phyloP scores from a whole-genome alignment of 257 asterid genomes.

The Solanum piurae region DNA sequence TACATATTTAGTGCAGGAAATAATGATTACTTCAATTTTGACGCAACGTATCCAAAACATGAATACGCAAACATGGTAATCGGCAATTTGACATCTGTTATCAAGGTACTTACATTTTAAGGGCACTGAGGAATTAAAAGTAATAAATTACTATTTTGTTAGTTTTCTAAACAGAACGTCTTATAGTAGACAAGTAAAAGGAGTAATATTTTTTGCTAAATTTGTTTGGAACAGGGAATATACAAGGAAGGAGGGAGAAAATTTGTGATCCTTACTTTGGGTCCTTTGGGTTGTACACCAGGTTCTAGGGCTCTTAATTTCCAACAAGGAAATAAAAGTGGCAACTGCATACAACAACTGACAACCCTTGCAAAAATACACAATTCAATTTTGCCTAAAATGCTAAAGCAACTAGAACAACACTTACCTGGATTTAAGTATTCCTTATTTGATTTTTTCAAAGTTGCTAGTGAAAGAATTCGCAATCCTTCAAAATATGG shows the following conservation, averaged over 20 bases:
- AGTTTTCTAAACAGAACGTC: background rate
- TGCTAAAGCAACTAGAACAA: background rate
- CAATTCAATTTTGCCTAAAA: background rate
- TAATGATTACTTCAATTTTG: conserved; percentile 8
- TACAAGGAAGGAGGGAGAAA: conserved; percentile 19
- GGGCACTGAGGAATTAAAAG: background rate
- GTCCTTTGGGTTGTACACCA: conserved; percentile 9
- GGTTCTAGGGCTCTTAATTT: conserved; percentile 1
- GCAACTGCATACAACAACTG: background rate
- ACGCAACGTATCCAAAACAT: background rate
- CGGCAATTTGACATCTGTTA: conserved; percentile 5
- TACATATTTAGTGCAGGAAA: conserved; percentile 13
- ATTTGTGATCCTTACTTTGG: conserved; percentile 10
- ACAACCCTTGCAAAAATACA: background rate
- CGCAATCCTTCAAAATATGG: conserved; percentile 2
- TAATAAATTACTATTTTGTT: no score
- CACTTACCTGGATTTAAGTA: background rate
- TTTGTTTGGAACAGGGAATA: conserved; percentile 7
- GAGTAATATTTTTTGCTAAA: background rate
- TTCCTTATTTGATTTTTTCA: background rate
- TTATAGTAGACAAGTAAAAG: background rate
- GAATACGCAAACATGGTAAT: conserved; percentile 6
- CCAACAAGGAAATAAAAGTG: background rate
- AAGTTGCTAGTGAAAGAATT: background rate
- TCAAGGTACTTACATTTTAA: conserved; percentile 5